phyloP scores from a whole-genome alignment of 768 basidiomycete species.

The Neoboletus brunneissimus region DNA sequence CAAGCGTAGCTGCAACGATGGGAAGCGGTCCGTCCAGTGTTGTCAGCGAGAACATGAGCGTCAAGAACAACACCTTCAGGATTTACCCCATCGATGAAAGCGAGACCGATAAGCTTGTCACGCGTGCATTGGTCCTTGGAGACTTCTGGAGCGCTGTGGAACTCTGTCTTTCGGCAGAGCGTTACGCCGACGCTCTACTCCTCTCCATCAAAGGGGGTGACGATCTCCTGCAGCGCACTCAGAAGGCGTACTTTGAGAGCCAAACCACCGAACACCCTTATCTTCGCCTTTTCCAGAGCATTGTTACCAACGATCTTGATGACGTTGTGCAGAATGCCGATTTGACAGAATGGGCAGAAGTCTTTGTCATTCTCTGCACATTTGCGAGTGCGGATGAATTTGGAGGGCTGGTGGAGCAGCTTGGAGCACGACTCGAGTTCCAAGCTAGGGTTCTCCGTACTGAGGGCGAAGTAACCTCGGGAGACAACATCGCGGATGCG shows the following conservation, averaged over 20 bases:
- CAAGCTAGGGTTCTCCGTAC: constrained; percentile 63
- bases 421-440: constrained; percentile 88
- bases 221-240: constrained; percentile 81
- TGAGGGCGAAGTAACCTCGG: constrained; percentile 41
- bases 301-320: constrained; percentile 86
- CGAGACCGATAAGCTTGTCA: constrained; percentile 83
- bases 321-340: constrained; percentile 98
- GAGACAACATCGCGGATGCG: constrained; percentile 34
- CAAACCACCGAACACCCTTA: constrained; percentile 76
- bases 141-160: constrained; percentile 92
- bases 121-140: constrained; percentile 92
- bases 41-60: constrained; percentile 41
- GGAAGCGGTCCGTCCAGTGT: constrained; percentile 89
- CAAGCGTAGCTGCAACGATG: constrained; percentile 91
- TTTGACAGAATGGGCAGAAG: constrained; percentile 91
- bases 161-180: constrained; percentile 81
- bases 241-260: constrained; percentile 90
- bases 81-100: constrained; percentile 88
- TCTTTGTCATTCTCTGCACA: constrained; percentile 94
- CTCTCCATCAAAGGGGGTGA: constrained; percentile 89
- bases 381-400: constrained; percentile 88
- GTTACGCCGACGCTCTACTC: constrained; percentile 93
- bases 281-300: constrained; percentile 90
- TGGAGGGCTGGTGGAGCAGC: constrained; percentile 81
- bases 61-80: constrained; percentile 82